Percentiles rank a stretch among this genome's conserved stretches.
These are phyloP conservation scores for Penicillium sp. DNA, from an alignment of 2,329 filamentous ascomycete species.

Conservation along the genomic window DNA sequence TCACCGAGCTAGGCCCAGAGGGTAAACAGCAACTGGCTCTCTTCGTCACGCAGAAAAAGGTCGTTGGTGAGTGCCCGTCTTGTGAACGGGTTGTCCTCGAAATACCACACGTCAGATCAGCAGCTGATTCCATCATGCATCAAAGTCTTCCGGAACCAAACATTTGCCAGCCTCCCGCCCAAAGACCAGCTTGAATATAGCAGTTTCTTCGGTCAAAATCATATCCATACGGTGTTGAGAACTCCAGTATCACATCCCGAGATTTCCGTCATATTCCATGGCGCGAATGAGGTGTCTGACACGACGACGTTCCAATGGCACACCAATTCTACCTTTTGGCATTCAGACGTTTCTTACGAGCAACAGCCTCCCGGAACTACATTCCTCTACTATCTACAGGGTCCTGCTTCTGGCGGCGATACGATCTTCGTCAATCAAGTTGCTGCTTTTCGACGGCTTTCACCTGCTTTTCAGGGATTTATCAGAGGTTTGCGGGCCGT, in stretches of 20 bases:
- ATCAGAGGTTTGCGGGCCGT: too few species aligned
- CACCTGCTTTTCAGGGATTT: too few species aligned
- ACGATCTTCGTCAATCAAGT: neutral
- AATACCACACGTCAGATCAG: too few species aligned
- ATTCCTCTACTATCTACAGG: neutral
- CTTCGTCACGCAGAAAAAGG: too few species aligned
- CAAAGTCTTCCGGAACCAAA: neutral
- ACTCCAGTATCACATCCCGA: too few species aligned
- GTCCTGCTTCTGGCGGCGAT: neutral
- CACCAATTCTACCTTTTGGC: neutral
- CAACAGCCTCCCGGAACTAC: neutral
- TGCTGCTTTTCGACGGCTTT: too few species aligned
- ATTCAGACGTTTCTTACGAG: neutral
- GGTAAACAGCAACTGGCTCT: too few species aligned
- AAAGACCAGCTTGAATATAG: neutral
- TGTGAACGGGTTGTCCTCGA: too few species aligned
- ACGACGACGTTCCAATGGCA: neutral
- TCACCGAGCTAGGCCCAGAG: too few species aligned
- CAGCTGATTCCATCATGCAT: neutral
- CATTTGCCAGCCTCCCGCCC: neutral
- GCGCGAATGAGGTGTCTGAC: neutral
- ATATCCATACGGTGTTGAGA: neutral
- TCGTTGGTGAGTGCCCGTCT: too few species aligned
- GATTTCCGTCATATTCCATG: neutral
- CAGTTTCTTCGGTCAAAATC: neutral